A percentile compares a stretch with the other conserved stretches of the same genome.
Conservation (phyloP, 805 yeast species). For the Starmera amethionina region DNA sequence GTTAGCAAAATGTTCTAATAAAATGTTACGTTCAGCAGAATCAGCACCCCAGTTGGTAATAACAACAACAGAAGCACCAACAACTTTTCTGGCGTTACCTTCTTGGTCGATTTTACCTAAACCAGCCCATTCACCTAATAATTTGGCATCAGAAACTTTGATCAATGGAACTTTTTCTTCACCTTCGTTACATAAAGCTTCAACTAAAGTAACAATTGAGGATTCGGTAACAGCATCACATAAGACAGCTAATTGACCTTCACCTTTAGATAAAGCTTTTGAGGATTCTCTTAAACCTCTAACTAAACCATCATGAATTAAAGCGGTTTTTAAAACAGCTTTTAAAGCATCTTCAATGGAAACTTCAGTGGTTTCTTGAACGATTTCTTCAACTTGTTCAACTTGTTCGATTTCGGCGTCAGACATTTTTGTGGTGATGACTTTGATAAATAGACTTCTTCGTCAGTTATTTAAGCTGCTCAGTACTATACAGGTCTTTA, state of each 20-base stretch:
- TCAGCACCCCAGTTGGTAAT: slow-evolving; percentile 99
- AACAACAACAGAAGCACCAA: slow-evolving; percentile 99
- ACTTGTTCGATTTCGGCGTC: slow-evolving; percentile 87
- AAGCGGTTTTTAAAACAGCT: slow-evolving; percentile 95
- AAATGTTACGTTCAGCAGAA: slow-evolving; percentile 92
- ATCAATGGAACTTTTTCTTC: slow-evolving; percentile 94
- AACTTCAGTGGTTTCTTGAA: slow-evolving; percentile 80
- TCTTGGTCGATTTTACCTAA: slow-evolving; percentile 99
- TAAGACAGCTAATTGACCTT: slow-evolving; percentile 95
- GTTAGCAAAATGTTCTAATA: slow-evolving; percentile 91
- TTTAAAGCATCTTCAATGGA: slow-evolving; percentile 97
- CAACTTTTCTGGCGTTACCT: slow-evolving; percentile 99
- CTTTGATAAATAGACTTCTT: slow-evolving; percentile 50
- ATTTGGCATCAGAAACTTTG: slow-evolving; percentile 99
- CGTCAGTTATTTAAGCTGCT: slow-evolving; percentile 52
- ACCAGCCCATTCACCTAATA: slow-evolving; percentile 99
- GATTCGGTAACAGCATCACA: slow-evolving; percentile 98
- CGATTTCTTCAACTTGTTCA: slow-evolving; percentile 79
- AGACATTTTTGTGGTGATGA: slow-evolving; percentile 47
- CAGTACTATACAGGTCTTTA: slow-evolving; percentile 29
- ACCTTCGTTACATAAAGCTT: slow-evolving; percentile 98
- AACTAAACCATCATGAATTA: slow-evolving; percentile 99
- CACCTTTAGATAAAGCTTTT: slow-evolving; percentile 95
- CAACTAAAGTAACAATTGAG: slow-evolving; percentile 92
- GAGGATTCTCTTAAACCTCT: slow-evolving; percentile 99